Base-by-base conservation (phyloP, 192 early-diverging fungal genomes). In the Backusella parvicylindrica region DNA sequence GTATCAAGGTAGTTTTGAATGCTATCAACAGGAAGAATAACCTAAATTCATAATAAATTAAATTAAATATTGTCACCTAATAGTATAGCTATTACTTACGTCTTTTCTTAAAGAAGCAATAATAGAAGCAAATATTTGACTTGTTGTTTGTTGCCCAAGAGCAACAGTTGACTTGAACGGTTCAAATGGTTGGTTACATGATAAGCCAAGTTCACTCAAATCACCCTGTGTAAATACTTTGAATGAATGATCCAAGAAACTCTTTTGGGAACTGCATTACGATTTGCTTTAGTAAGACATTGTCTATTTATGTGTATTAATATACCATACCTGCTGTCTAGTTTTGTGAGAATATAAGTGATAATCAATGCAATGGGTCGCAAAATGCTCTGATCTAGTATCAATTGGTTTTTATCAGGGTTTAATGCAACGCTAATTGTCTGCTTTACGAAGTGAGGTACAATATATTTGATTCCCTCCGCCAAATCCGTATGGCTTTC, bases 271-370 rank as follows among this genome's bases (percentile, higher is more conserved):
- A 63, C 83, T 85, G 71, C 56, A 28, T 38, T 11, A 38, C 0
- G 35, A 26, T 23, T 13, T n/a, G 18, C 21, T 15, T 72, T 68
- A 75, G 47, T 9, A 31, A 11, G 18, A 15, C 5, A 65, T 9
- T 40, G 32, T 41, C 23, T 1, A n/a, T 12, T 21, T 49, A 32
- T 53, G 60, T 33, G 28, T 3, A 21, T 23, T 73, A 2, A 26
- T 15, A 33, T 12, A 64, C 76, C 76, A 77, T 86, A 87, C 88
- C 53, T 79, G 26, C 73, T 30, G 41, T 86, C 80, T n/a, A 89
- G 56, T 38, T 83, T 75, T 33, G 77, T 69, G 72, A 83, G 83
- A 13, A 88, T 72, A 43, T 79, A 47, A 36, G 81, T 79, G 3
- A 83, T 76, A 16, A 87, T 84, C 4, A 78, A 72, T 23, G 85